Percentiles rank a stretch among this genome's conserved stretches.
phyloP scores from a whole-genome alignment of 129 eudicot species.

The Pittosporum tobira region DNA sequence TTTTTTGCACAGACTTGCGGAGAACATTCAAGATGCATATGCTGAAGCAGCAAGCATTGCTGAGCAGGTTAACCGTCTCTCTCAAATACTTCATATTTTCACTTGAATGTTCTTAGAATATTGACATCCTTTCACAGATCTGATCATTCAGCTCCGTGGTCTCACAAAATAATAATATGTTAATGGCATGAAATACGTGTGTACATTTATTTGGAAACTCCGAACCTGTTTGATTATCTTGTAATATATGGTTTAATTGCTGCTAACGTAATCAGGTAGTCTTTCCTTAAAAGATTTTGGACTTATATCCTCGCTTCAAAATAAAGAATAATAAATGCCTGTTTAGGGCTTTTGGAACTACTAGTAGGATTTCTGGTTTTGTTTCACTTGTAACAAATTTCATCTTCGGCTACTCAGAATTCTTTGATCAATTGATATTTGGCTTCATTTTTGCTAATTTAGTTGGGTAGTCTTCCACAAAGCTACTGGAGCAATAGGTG shows the following conservation, averaged over 20 bases:
- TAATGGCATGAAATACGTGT: neutral
- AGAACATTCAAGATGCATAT: slow-evolving; percentile 96
- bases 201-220: neutral
- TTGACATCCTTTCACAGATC: neutral
- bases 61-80: slow-evolving; percentile 61
- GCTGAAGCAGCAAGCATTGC: slow-evolving; percentile 99
- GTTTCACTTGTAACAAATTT: neutral
- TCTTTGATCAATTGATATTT: neutral
- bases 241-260: neutral
- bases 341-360: too few species aligned
- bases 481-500: neutral
- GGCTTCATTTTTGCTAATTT: neutral
- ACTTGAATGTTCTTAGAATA: neutral
- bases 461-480: too few species aligned
- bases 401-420: neutral
- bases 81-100: slow-evolving; percentile 3
- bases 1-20: slow-evolving; percentile 96
- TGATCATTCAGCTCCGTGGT: too few species aligned
- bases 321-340: neutral
- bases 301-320: neutral
- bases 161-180: too few species aligned
- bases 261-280: neutral
- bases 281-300: neutral
- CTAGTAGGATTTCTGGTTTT: too few species aligned
- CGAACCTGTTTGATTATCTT: neutral